A percentile compares a stretch with the other conserved stretches of the same genome.
These are phyloP conservation scores for Chalaropsis thielavioides DNA, from an alignment of 2,329 filamentous ascomycete genomes.

Conservation along the genomic window DNA sequence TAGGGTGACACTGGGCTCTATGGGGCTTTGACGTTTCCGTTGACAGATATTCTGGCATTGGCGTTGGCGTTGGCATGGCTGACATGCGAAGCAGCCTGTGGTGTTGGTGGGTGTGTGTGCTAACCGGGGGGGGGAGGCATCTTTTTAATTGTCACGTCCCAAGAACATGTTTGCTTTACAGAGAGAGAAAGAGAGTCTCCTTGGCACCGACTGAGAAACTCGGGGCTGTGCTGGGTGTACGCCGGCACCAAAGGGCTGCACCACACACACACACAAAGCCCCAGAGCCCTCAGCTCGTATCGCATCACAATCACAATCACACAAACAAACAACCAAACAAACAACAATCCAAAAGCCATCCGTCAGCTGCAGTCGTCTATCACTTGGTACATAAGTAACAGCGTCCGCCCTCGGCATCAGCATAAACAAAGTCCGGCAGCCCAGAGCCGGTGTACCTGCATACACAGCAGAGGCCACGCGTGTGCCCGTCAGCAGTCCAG, in stretches of 20 bases:
- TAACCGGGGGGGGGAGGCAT: too few species aligned
- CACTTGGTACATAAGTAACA: neutral
- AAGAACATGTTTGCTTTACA: too few species aligned
- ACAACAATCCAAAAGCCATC: neutral
- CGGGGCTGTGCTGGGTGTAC: too few species aligned
- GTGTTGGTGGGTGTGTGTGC: too few species aligned
- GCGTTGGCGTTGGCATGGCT: neutral
- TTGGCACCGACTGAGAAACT: too few species aligned
- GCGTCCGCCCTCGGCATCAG: neutral
- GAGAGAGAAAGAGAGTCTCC: too few species aligned
- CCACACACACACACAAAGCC: neutral
- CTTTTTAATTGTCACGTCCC: too few species aligned
- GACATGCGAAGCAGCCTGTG: too few species aligned
- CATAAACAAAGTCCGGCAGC: neutral
- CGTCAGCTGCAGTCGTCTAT: neutral
- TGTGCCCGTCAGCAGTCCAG: neutral
- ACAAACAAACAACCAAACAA: slow-evolving; percentile 5
- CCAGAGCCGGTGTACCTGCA: neutral
- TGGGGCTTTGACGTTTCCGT: slow-evolving; percentile 4
- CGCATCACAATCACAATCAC: too few species aligned
- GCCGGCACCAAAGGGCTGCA: too few species aligned
- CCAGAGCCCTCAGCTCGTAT: neutral
- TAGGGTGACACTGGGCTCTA: slow-evolving; percentile 3
- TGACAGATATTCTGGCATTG: neutral
- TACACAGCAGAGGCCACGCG: too few species aligned